These are phyloP conservation scores for Thalassiosira mediterranea DNA, from an alignment of 352 stramenopile genomes.

Conservation along the genomic window DNA sequence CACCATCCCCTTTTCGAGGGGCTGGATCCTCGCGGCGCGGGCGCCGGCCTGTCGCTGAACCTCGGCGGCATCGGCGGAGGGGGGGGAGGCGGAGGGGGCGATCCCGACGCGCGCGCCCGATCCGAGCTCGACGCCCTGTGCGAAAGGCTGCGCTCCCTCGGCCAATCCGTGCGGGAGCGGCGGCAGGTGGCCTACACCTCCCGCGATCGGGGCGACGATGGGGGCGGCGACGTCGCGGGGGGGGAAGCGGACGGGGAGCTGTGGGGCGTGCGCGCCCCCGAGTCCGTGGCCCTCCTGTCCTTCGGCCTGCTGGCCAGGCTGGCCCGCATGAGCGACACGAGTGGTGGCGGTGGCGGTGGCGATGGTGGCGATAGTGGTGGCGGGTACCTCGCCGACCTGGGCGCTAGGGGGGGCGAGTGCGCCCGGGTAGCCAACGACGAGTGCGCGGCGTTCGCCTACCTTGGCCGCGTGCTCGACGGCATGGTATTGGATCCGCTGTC, in stretches of 20 bases:
- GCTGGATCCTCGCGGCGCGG: slow-evolving; percentile 3
- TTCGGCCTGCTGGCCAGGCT: slow-evolving; percentile 64
- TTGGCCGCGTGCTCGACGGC: slow-evolving; percentile 43
- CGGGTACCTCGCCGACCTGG: slow-evolving; percentile 19
- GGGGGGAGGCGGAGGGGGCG: neutral
- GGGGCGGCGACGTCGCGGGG: slow-evolving; percentile 21
- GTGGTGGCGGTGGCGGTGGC: no score
- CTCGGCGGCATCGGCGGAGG: neutral
- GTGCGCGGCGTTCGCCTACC: slow-evolving; percentile 61
- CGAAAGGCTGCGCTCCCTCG: slow-evolving; percentile 18
- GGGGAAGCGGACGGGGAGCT: slow-evolving; percentile 42
- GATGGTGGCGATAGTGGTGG: no score
- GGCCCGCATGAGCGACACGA: slow-evolving; percentile 7
- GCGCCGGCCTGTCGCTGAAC: no score
- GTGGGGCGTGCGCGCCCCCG: slow-evolving; percentile 35
- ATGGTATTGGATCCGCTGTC: slow-evolving; percentile 42
- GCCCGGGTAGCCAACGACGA: slow-evolving; percentile 59
- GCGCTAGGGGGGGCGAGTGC: slow-evolving; percentile 37
- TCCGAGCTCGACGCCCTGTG: slow-evolving; percentile 33
- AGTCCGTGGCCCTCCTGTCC: slow-evolving; percentile 59
- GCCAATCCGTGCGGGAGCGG: slow-evolving; percentile 34
- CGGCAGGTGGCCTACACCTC: slow-evolving; percentile 25
- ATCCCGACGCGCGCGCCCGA: slow-evolving; percentile 5
- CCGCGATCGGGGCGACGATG: neutral
- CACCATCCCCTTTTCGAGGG: slow-evolving; percentile 56